Evolutionary conservation across 148 eudicot species (phyloP), one percentile per base, ranked within the genome.

Genomic region (Vaccinium macrocarpon): DNA sequence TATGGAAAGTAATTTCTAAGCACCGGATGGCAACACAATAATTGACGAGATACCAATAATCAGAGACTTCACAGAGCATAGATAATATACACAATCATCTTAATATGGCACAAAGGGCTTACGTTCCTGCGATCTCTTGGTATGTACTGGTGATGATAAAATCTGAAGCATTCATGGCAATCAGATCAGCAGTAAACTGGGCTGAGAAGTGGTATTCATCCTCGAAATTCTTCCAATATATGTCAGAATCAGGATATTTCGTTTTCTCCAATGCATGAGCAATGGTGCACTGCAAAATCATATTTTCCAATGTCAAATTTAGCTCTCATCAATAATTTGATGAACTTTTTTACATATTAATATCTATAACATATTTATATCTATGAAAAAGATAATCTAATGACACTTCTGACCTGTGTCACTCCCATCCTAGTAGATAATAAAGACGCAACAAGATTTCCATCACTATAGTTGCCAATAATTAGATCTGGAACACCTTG

Each of bases 111-210:
- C 8, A 53, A 74, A 48, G 66, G 79, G 90, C 99, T 97, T 90
- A 97, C 99, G 98, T 90, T 89, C 98, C 99, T 2, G 98, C 99
- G 25, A 97, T 97, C 89, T 97, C 99, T 88, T 95, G 99, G 92
- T 97, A 97, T 1, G 99, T 97, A 80, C 99, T 97, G 11, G 99
- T 97, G 87, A 97, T 90, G 71, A 97, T 97, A 88, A 97, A 97
- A 92, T 97, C 99, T 55, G 99, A 94, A 86, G 87, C 83, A 82
- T 97, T 95, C 99, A 97, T 97, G 83, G 99, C 96, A 48, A 97
- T 90, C 66, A 97, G 88, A 66, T 97, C 99, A 78, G 99, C 98
- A n/a, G 99, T 92, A 83, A 97, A 97, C 82, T 97, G 99, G 83
- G 98, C 92, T 16, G 99, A 95, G 89, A 97, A 97, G 84, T 97